Percentiles rank a stretch among this genome's conserved stretches.
Conservation (phyloP, 345 rosid genomes). For the Ceriops tagal region DNA sequence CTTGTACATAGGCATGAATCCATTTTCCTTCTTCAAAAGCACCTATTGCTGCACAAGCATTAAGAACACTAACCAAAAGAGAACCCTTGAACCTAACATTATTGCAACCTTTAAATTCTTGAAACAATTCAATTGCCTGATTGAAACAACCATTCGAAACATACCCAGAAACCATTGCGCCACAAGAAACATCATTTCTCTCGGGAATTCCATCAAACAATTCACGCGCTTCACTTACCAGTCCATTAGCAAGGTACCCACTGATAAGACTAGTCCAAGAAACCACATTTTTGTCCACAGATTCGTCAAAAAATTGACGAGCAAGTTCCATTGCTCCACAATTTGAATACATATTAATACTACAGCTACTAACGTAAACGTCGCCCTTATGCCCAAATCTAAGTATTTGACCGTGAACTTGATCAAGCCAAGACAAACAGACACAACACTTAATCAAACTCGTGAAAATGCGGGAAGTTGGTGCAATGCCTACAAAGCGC, state of each 20-base stretch:
- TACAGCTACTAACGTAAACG: conserved; percentile 23
- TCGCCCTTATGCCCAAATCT: conserved; percentile 27
- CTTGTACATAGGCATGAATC: conserved; percentile 24
- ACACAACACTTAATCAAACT: conserved; percentile 19
- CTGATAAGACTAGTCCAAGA: conserved; percentile 30
- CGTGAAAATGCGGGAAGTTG: conserved; percentile 27
- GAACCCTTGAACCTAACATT: conserved; percentile 16
- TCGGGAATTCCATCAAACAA: conserved; percentile 28
- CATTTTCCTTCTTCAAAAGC: conserved; percentile 33
- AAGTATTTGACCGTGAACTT: conserved; percentile 17
- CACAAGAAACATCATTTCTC: conserved; percentile 28
- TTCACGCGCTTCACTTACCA: conserved; percentile 23
- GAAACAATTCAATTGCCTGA: conserved; percentile 34
- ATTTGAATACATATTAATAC: conserved; percentile 20
- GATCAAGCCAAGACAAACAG: conserved; percentile 22
- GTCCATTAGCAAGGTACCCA: conserved; percentile 21
- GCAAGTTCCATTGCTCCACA: conserved; percentile 22
- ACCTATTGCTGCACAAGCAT: conserved; percentile 32
- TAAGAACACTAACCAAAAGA: conserved; percentile 33
- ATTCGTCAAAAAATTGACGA: conserved; percentile 20
- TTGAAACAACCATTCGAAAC: conserved; percentile 23
- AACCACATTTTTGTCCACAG: conserved; percentile 19
- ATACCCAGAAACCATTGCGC: conserved; percentile 38
- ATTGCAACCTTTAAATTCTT: conserved; percentile 9
- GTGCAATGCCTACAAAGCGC: conserved; percentile 19